phyloP scores from a whole-genome alignment of 805 yeast genomes.

The Zygotorulaspora florentina region DNA sequence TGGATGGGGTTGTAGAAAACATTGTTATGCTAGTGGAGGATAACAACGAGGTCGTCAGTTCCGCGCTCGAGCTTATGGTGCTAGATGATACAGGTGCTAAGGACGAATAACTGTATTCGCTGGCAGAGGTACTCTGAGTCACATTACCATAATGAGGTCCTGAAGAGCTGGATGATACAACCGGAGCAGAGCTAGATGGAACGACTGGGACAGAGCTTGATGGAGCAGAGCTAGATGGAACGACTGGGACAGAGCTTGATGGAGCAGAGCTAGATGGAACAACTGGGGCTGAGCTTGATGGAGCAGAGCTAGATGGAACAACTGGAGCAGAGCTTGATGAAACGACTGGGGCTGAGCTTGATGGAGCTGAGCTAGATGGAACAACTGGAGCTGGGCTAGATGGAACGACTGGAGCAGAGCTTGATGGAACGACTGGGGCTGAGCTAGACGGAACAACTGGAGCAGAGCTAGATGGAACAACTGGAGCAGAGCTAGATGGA shows the following conservation, averaged over 20 bases:
- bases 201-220: slow-evolving; percentile 2
- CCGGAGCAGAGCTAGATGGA: background rate
- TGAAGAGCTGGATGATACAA: slow-evolving; percentile 6
- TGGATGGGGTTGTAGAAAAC: background rate
- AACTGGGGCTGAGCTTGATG: background rate
- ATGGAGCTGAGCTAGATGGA: background rate
- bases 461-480: slow-evolving; percentile 2
- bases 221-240: slow-evolving; percentile 6
- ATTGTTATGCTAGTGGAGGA: background rate
- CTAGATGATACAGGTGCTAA: background rate
- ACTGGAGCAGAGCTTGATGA: background rate
- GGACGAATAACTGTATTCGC: background rate
- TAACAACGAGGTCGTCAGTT: background rate
- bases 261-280: background rate
- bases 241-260: background rate
- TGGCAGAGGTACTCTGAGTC: slow-evolving; percentile 1
- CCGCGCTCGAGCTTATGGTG: background rate
- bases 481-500: slow-evolving; percentile 6
- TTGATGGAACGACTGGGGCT: background rate
- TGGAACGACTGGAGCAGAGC: background rate
- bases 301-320: background rate
- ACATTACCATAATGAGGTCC: background rate
- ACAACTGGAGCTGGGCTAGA: slow-evolving; percentile 1
- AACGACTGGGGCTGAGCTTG: background rate
- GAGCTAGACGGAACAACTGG: background rate